Conservation (phyloP, 768 basidiomycete species). For the Pleurotus tuoliensis region DNA sequence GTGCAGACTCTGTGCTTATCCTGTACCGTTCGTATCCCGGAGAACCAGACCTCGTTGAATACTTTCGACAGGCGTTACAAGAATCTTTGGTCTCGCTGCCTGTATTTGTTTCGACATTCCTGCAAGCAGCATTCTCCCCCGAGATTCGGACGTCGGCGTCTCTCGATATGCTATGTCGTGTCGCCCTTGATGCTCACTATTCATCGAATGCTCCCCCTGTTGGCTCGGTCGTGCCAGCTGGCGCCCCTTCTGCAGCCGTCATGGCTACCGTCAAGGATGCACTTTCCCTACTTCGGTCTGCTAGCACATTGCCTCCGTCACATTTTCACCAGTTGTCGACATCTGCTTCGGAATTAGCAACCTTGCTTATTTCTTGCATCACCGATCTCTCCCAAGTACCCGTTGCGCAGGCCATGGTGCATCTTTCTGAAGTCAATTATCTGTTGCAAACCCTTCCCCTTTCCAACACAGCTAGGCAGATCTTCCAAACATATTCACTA, state of each 20-base stretch:
- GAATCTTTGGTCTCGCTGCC: conserved; percentile 53
- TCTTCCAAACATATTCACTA: conserved; percentile 55
- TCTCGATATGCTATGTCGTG: conserved; percentile 64
- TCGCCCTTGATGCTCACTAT: conserved; percentile 63
- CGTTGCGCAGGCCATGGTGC: conserved; percentile 51
- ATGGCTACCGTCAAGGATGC: conserved; percentile 59
- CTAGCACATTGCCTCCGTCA: conserved; percentile 50
- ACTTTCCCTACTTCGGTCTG: conserved; percentile 53
- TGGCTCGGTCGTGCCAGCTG: conserved; percentile 50
- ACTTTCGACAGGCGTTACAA: conserved; percentile 57
- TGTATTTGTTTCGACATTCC: conserved; percentile 61
- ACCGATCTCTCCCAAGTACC: conserved; percentile 60
- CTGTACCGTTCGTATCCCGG: conserved; percentile 68
- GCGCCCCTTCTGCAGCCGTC: conserved; percentile 44
- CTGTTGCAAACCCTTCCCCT: conserved; percentile 52
- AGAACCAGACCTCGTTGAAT: conserved; percentile 63
- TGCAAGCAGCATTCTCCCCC: conserved; percentile 62
- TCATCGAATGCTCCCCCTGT: conserved; percentile 47
- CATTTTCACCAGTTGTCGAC: conserved; percentile 54
- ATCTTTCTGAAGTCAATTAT: conserved; percentile 47
- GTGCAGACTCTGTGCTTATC: conserved; percentile 62
- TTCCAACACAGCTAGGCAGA: conserved; percentile 46
- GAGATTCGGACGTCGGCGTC: conserved; percentile 63
- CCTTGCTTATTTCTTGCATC: conserved; percentile 57
- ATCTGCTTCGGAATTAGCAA: conserved; percentile 62